Evolutionary conservation across 768 basidiomycete species (phyloP).

Genomic region (Hydnomerulius pinastri): DNA sequence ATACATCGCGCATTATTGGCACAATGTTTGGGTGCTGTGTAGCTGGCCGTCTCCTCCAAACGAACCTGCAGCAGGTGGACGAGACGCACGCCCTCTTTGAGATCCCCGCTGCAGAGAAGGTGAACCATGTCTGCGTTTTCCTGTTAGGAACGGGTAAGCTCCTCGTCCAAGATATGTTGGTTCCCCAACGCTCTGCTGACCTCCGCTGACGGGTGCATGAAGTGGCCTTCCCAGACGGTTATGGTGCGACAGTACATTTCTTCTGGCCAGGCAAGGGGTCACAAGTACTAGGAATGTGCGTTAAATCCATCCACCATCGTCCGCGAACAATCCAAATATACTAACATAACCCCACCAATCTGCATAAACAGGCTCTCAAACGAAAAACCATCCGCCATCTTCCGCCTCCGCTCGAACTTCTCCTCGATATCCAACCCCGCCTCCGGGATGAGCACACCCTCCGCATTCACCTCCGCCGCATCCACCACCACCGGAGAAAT

Average conservation of each 20-base stretch:
- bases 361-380: slow-evolving; percentile 68
- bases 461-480: slow-evolving; percentile 32
- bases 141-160: slow-evolving; percentile 71
- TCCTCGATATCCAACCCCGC: slow-evolving; percentile 34
- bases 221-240: slow-evolving; percentile 84
- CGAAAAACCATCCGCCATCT: slow-evolving; percentile 88
- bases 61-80: slow-evolving; percentile 79
- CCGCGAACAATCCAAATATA: neutral
- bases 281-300: slow-evolving; percentile 83
- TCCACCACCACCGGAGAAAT: slow-evolving; percentile 46
- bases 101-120: slow-evolving; percentile 64
- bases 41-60: slow-evolving; percentile 77
- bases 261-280: slow-evolving; percentile 87
- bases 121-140: slow-evolving; percentile 88
- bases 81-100: slow-evolving; percentile 83
- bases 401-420: slow-evolving; percentile 73
- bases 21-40: slow-evolving; percentile 80
- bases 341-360: neutral
- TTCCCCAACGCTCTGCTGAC: neutral
- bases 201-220: neutral
- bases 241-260: slow-evolving; percentile 83
- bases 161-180: neutral
- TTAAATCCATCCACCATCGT: neutral
- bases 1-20: neutral
- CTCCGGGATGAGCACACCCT: slow-evolving; percentile 32